phyloP scores from a whole-genome alignment of 495 filamentous ascomycete genomes.

The Podospora pseudoanserina region DNA sequence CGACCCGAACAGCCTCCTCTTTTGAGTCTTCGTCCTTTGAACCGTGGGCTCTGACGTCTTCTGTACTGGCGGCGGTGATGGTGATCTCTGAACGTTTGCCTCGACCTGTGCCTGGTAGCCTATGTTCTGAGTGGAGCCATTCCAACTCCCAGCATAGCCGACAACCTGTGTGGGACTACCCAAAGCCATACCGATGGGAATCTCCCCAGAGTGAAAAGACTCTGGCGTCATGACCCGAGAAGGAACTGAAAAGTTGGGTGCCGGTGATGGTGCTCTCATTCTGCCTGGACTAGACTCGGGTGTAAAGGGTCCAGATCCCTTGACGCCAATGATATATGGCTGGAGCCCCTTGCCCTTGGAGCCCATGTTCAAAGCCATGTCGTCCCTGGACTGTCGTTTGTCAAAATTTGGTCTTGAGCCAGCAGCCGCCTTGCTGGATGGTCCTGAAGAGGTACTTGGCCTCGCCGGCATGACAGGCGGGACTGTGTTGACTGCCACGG shows the following conservation, averaged over 20 bases:
- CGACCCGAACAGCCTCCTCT: constrained; percentile 47
- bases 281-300: constrained; percentile 40
- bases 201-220: constrained; percentile 35
- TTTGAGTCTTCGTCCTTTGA: constrained; percentile 42
- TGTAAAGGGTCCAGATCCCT: constrained; percentile 38
- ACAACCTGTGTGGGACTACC: constrained; percentile 44
- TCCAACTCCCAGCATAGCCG: constrained; percentile 8
- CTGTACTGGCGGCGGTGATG: constrained; percentile 26
- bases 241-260: constrained; percentile 25
- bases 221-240: constrained; percentile 39
- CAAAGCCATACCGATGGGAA: constrained; percentile 56
- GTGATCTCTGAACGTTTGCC: constrained; percentile 17
- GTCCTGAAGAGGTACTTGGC: constrained; percentile 42
- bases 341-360: constrained; percentile 23
- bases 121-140: constrained; percentile 15
- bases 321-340: constrained; percentile 20
- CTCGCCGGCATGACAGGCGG: constrained; percentile 36
- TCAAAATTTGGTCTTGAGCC: constrained; percentile 30
- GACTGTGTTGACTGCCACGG: constrained; percentile 23
- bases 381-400: constrained; percentile 47
- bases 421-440: constrained; percentile 18
- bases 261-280: constrained; percentile 20
- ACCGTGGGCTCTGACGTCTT: constrained; percentile 28
- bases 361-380: constrained; percentile 39
- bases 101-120: constrained; percentile 24